A percentile compares a stretch with the other conserved stretches of the same genome.
phyloP scores from a whole-genome alignment of 2,329 filamentous ascomycete species.

The Colletotrichum cordylinicola region DNA sequence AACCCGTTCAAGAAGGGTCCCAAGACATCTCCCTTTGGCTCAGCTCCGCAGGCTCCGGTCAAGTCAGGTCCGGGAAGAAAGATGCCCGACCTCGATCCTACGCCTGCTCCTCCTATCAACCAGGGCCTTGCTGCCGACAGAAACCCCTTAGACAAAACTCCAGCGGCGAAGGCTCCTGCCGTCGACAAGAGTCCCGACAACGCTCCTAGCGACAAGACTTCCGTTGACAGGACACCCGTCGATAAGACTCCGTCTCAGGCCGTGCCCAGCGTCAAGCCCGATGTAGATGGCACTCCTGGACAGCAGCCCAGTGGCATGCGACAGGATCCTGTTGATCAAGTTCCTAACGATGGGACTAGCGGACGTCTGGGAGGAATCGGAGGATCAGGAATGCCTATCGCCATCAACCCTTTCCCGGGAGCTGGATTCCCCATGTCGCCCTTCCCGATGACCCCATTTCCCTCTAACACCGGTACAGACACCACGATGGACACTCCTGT shows the following conservation, averaged over 20 bases:
- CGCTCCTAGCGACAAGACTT: not conserved
- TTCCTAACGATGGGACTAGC: fast-evolving
- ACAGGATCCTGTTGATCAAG: not conserved
- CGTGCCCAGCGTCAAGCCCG: not conserved
- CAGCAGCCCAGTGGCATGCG: not conserved
- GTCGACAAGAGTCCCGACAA: not conserved
- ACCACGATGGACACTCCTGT: not conserved
- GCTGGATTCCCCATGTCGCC: not conserved
- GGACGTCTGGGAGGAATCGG: not conserved
- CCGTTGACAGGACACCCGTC: not conserved
- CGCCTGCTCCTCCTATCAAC: not conserved
- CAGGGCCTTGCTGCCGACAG: not conserved
- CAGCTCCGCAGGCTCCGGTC: not conserved
- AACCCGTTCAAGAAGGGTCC: not conserved
- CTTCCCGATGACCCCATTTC: not conserved
- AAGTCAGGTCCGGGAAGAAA: not conserved
- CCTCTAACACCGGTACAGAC: not conserved
- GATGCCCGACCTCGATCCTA: not conserved
- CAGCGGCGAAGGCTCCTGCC: not conserved
- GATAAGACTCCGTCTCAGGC: not conserved
- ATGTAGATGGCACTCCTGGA: not conserved
- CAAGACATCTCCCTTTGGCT: not conserved
- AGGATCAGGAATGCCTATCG: not conserved
- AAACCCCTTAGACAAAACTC: not conserved
- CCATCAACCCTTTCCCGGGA: not conserved